A percentile compares a stretch with the other conserved stretches of the same genome.
Evolutionary conservation across 345 rosid genomes (phyloP).

Genomic region (Hibiscus syriacus): DNA sequence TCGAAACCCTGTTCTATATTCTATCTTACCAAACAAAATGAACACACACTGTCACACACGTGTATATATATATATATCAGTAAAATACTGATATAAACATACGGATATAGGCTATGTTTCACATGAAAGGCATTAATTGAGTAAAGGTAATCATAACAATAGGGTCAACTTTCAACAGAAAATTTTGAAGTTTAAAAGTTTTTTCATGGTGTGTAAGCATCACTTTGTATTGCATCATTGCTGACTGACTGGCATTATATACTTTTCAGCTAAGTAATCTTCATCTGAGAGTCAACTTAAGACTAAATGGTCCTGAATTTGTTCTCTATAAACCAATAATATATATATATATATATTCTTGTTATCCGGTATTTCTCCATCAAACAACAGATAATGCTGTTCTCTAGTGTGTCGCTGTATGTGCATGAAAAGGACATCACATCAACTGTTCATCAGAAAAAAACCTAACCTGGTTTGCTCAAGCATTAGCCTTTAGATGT

Average conservation of each 20-base stretch:
- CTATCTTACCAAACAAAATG: neutral
- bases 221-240: neutral
- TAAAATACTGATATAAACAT: no score
- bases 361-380: no score
- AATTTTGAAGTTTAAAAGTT: neutral
- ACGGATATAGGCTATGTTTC: neutral
- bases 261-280: no score
- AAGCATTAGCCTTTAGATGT: neutral
- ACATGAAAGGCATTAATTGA: neutral
- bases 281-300: neutral
- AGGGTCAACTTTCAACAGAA: slow-evolving; percentile 2
- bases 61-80: neutral
- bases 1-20: neutral
- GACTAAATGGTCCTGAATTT: neutral
- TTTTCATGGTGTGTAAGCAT: neutral
- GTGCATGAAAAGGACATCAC: neutral
- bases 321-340: no score
- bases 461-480: neutral
- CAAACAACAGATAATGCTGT: no score
- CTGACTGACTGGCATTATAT: no score
- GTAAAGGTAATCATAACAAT: neutral
- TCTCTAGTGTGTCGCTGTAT: neutral
- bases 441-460: neutral
- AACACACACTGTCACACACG: no score
- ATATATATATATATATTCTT: no score